phyloP scores from a whole-genome alignment of 306 rosid genomes.

The Trichosanthes cucumerina region DNA sequence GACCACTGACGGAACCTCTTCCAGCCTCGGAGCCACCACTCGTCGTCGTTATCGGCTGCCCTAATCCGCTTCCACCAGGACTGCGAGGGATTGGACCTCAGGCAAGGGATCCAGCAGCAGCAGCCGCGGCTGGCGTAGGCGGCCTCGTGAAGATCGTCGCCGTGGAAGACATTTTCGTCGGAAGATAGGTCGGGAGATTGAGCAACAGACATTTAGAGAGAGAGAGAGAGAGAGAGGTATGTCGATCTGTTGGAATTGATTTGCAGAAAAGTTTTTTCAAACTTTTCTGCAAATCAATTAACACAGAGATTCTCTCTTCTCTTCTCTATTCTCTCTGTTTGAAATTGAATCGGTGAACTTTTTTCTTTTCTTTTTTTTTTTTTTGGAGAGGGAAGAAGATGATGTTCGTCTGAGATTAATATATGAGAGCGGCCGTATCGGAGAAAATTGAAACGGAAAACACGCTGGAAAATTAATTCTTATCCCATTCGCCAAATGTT shows the following conservation, averaged over 20 bases:
- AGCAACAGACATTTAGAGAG: neutral
- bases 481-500: neutral
- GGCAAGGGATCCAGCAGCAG: slow-evolving; percentile 24
- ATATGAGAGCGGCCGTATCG: neutral
- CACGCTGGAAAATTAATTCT: slow-evolving; percentile 4
- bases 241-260: neutral
- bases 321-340: neutral
- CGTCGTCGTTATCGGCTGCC: slow-evolving; percentile 17
- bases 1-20: slow-evolving; percentile 52
- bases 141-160: slow-evolving; percentile 14
- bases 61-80: slow-evolving; percentile 37
- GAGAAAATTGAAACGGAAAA: slow-evolving; percentile 13
- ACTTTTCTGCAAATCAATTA: neutral
- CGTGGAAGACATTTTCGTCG: neutral
- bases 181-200: neutral
- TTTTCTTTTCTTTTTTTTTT: neutral
- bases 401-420: neutral
- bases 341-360: neutral
- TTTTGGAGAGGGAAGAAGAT: too few species aligned
- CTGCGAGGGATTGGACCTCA: neutral
- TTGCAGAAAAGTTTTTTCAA: neutral
- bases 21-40: slow-evolving; percentile 47
- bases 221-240: slow-evolving; percentile 13
- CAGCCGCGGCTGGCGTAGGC: slow-evolving; percentile 25
- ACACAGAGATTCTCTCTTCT: neutral